Base-by-base conservation (phyloP, 208 protist species). In the Leishmania mexicana region DNA sequence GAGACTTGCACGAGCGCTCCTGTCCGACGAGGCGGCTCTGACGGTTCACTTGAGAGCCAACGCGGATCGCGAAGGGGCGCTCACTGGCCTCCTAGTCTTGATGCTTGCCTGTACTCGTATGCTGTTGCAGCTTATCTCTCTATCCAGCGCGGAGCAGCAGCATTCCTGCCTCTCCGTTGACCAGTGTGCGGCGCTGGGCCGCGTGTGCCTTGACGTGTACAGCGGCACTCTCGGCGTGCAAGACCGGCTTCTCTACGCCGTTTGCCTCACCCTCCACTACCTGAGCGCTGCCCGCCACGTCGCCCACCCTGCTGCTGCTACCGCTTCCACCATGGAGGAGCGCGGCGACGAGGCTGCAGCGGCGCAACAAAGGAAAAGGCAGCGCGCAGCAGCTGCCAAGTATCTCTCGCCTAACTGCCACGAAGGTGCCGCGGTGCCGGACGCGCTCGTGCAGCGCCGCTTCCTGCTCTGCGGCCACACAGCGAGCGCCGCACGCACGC, bases 161-260 rank as follows among this genome's bases (percentile, higher is more conserved):
- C 53, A 45, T 13, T n/a, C 15, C 40, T 17, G 47, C 53, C 77
- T 85, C 21, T 81, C 76, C 40, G 11, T 19, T 40, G 65, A 51
- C 19, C 78, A 84, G 53, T 47, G 42, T 13, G 73, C 76, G 0
- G 78, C 76, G 28, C 57, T 83, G 21, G 78, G 78, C 35, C 64
- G 72, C 15, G 13, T 73, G 38, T 96, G 58, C 72, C 90, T 95
- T 60, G 72, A 75, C 72, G 81, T 87, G 35, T 98, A 98, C 84
- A 80, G 71, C 0, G 93, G 89, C 45, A 90, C 85, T 6, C 74
- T 96, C 8, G 78, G 87, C 64, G 89, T 89, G 35, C 80, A 83
- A 8, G 95, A 97, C 79, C 95, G 95, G 38, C 77, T 95, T 35
- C 83, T 90, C 60, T 98, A 98, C 85, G 89, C 92, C 76, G 79